Evolutionary conservation across 2,329 filamentous ascomycete species (phyloP).

Genomic region (Xylaria sp.): DNA sequence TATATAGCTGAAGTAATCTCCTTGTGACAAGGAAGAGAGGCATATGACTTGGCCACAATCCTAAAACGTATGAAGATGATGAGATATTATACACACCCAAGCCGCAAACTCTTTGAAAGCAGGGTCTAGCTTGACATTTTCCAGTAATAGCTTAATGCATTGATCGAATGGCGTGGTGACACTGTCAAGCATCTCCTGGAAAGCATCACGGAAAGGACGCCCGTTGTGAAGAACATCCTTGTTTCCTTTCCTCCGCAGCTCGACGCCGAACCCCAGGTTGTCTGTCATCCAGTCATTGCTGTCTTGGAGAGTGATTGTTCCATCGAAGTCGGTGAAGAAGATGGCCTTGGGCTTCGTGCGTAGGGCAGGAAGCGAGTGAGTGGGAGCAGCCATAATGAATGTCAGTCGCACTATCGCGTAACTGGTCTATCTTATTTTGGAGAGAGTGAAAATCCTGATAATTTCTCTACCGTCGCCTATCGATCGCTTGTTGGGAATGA

Average conservation of each 20-base stretch:
- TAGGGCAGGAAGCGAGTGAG: slow-evolving; percentile 63
- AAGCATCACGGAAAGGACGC: slow-evolving; percentile 83
- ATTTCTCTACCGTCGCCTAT: slow-evolving; percentile 1
- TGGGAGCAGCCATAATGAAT: slow-evolving; percentile 25
- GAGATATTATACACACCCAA: slow-evolving; percentile 64
- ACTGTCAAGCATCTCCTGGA: slow-evolving; percentile 92
- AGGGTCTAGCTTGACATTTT: slow-evolving; percentile 90
- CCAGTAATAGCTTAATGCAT: slow-evolving; percentile 80
- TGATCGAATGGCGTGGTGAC: slow-evolving; percentile 82
- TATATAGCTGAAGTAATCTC: background rate
- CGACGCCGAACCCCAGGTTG: slow-evolving; percentile 84
- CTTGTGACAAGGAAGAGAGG: background rate
- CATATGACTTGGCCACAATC: background rate
- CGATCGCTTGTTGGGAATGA: slow-evolving; percentile 7
- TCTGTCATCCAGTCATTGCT: slow-evolving; percentile 83
- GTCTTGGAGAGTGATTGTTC: slow-evolving; percentile 84
- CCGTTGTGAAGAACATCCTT: slow-evolving; percentile 77
- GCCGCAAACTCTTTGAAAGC: slow-evolving; percentile 88
- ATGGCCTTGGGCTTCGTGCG: slow-evolving; percentile 84
- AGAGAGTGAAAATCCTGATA: background rate
- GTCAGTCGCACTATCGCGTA: background rate
- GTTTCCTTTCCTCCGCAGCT: slow-evolving; percentile 78
- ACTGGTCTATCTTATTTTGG: background rate
- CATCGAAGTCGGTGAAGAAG: slow-evolving; percentile 99
- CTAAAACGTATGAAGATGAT: background rate